These are phyloP conservation scores for Populus tomentosa DNA, from an alignment of 441 rosid genomes.

Conservation along the genomic window DNA sequence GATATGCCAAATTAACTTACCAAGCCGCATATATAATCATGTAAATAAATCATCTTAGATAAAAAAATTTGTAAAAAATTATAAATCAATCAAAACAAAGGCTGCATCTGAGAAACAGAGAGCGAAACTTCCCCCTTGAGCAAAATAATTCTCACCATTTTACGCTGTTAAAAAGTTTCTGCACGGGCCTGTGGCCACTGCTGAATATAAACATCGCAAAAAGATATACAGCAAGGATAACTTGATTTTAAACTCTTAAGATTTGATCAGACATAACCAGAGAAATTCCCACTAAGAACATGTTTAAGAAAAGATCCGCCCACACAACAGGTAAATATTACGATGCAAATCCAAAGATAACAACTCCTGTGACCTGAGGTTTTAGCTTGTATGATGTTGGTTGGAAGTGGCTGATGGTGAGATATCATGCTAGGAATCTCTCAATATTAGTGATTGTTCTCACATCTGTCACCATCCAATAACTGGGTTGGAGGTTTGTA, in stretches of 20 bases:
- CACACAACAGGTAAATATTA: neutral
- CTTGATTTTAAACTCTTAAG: too few relatives aligned
- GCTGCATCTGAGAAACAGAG: neutral
- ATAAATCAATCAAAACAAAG: too few relatives aligned
- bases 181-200: too few relatives aligned
- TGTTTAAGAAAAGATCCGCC: neutral
- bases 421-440: neutral
- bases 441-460: neutral
- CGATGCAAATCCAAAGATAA: neutral
- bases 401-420: neutral
- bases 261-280: too few relatives aligned
- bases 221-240: too few relatives aligned
- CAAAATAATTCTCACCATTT: too few relatives aligned
- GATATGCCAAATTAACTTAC: too few relatives aligned
- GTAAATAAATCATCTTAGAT: too few relatives aligned
- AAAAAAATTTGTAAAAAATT: too few relatives aligned
- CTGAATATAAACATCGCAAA: too few relatives aligned
- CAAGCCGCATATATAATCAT: too few relatives aligned
- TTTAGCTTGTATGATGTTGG: neutral
- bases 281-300: neutral
- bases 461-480: neutral
- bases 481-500: slow-evolving; percentile 14
- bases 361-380: neutral
- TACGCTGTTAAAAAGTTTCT: too few relatives aligned
- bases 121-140: neutral